Evolutionary conservation across 163 green algal genomes (phyloP).

Genomic region (Scenedesmus sp.): DNA sequence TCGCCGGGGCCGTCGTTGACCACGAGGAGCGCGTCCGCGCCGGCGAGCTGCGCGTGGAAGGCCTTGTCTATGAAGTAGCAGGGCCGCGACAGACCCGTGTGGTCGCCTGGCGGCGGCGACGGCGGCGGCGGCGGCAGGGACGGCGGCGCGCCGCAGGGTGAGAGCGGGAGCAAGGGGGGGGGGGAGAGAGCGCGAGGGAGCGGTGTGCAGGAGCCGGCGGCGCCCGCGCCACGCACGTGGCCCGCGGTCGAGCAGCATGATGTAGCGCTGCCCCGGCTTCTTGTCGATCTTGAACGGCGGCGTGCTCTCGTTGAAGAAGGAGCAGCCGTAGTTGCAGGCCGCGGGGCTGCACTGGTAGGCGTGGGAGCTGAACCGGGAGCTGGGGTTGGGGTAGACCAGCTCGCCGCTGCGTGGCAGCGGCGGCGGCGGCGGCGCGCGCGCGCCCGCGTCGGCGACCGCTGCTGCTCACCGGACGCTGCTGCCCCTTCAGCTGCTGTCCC

Average conservation of each 20-base stretch:
- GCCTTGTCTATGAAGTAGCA: slow-evolving; percentile 81
- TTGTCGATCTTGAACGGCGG: slow-evolving; percentile 54
- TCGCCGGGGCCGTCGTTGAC: slow-evolving; percentile 78
- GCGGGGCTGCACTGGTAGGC: slow-evolving; percentile 58
- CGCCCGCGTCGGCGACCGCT: not conserved
- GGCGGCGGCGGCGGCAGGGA: not conserved
- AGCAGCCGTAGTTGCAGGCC: slow-evolving; percentile 75
- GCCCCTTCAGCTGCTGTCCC: not conserved
- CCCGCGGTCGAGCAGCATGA: slow-evolving; percentile 83
- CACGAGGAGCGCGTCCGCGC: slow-evolving; percentile 79
- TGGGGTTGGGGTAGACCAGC: slow-evolving; percentile 67
- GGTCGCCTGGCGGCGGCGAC: too few relatives aligned
- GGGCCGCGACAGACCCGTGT: slow-evolving; percentile 31
- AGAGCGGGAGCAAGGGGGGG: too few relatives aligned
- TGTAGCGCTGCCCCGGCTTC: slow-evolving; percentile 55
- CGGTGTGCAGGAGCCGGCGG: too few relatives aligned
- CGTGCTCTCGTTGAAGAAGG: slow-evolving; percentile 52
- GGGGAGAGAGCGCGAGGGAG: too few relatives aligned
- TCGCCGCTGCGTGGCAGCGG: slow-evolving; percentile 53
- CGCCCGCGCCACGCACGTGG: slow-evolving; percentile 55
- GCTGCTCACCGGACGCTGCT: not conserved
- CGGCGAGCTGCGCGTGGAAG: slow-evolving; percentile 85
- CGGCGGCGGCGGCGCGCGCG: not conserved
- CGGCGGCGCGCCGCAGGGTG: not conserved
- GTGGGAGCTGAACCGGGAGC: slow-evolving; percentile 47